Conservation (phyloP, 2,329 filamentous ascomycete genomes). For the Alternaria ethzedia region DNA sequence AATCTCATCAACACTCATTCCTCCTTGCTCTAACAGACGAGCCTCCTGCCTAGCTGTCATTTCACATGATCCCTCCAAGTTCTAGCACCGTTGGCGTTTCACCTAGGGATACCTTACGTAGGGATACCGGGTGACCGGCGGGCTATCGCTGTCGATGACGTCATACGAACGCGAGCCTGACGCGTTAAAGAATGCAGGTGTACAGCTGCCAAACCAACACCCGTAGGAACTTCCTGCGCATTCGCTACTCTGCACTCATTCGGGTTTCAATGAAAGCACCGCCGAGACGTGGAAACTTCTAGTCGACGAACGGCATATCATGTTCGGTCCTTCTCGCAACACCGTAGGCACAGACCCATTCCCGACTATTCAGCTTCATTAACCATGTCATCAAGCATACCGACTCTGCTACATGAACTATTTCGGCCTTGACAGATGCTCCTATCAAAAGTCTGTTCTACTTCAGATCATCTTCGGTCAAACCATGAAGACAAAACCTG, state of each 20-base stretch:
- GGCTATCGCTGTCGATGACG: neutral
- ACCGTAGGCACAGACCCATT: neutral
- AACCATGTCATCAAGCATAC: neutral
- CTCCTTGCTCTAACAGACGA: neutral
- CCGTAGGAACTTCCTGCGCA: neutral
- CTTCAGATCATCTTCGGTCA: neutral
- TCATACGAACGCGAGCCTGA: neutral
- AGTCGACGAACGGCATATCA: neutral
- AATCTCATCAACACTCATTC: neutral
- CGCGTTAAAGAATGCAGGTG: neutral
- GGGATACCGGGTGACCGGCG: neutral
- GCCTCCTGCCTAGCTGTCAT: neutral
- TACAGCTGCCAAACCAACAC: neutral
- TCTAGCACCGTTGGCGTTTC: neutral
- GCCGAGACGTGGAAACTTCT: neutral
- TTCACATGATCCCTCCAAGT: neutral
- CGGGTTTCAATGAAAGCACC: neutral
- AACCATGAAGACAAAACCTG: neutral
- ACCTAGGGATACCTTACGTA: neutral
- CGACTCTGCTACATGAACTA: neutral
- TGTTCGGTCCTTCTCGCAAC: neutral
- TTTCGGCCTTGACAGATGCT: neutral
- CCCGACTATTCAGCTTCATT: neutral
- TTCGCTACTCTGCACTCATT: neutral
- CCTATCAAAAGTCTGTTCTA: neutral